phyloP scores from a whole-genome alignment of 2,329 filamentous ascomycete species.

The Nothomitra cinnamomea region DNA sequence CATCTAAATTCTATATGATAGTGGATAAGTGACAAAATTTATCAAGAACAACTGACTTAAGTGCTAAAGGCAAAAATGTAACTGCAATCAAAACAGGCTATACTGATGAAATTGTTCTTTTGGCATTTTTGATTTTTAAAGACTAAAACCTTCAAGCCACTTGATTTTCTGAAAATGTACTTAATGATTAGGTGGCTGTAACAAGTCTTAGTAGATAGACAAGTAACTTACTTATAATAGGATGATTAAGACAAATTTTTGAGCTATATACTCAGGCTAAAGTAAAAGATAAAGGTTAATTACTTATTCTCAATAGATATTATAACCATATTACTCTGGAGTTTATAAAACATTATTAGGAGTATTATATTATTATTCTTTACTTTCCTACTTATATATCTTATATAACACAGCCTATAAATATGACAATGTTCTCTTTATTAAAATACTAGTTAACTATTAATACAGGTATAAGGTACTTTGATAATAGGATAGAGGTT shows the following conservation, averaged over 20 bases:
- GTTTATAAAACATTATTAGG: not conserved
- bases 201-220: not conserved
- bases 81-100: too few species aligned
- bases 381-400: not conserved
- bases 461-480: too few species aligned
- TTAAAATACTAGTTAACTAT: too few species aligned
- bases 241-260: too few species aligned
- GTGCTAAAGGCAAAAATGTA: too few species aligned
- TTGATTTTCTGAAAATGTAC: not conserved
- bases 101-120: not conserved
- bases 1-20: too few species aligned
- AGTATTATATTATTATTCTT: not conserved
- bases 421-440: too few species aligned
- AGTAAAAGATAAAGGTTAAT: not conserved
- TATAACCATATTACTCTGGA: not conserved
- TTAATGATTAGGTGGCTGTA: not conserved
- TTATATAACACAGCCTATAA: too few species aligned
- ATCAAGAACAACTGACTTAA: too few species aligned
- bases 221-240: not conserved
- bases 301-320: not conserved
- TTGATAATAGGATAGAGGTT: too few species aligned
- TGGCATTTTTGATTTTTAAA: not conserved
- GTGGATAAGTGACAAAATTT: too few species aligned
- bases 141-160: not conserved
- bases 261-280: not conserved